Evolutionary conservation across 83 land plant genomes (phyloP), one percentile per base, ranked within the genome.

Genomic region (Diphasiastrum complanatum): DNA sequence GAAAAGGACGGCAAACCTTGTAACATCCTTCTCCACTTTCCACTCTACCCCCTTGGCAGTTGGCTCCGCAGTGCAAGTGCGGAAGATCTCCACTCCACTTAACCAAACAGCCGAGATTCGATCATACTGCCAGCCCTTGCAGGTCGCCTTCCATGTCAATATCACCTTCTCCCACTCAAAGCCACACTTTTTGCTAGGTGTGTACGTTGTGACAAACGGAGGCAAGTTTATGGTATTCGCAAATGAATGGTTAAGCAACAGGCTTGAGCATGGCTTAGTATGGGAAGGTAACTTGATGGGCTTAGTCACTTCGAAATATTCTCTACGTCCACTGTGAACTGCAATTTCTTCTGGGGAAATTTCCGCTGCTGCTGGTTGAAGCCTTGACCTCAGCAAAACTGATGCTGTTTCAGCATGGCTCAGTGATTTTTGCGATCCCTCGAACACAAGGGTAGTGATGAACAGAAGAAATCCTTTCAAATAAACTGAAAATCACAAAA

Each of bases 1-100:
- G 47, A 86, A 60, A 10, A 90, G 65, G 23, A 91, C 50, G 1
- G 87, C 46, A 75, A 69, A 89, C 43, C 72, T 66, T 28, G 83
- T 81, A 23, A 90, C 65, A 38, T 90, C 96, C 66, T 90, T 90
- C 63, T 66, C 65, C 29, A 90, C 85, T 2, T 33, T 63, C 96
- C 99, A 95, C 73, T 54, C 74, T 27, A 86, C 61, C 5, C 97
- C 97, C 22, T 48, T 35, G 6, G 55, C 28, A 2, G 78, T 78
- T 24, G 97, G 91, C 81, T 90, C 97, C 26, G 97, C 87, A 24
- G 97, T 86, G 82, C 85, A 83, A 45, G 91, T 90, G 25, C 97
- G 83, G 62, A 90, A 83, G 27, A 90, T 41, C 85, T 90, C 97
- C 36, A 61, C 83, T 26, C 91, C 97, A 64, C 74, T 75, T 43